Evolutionary conservation across 495 filamentous ascomycete genomes (phyloP), one percentile per base, ranked within the genome.

Genomic region (Apiosordaria backusii): DNA sequence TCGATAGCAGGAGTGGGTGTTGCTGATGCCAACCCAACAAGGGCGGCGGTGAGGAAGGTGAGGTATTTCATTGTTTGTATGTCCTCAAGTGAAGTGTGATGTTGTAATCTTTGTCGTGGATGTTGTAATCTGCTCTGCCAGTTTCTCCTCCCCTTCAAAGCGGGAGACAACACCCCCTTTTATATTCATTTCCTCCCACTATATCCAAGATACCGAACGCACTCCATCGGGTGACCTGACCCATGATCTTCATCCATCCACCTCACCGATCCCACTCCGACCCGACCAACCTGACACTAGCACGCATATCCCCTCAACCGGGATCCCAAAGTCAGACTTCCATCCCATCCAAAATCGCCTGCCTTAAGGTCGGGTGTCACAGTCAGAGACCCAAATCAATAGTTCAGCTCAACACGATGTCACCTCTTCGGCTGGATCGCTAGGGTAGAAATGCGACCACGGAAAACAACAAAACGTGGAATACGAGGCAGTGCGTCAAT

Each of bases 1-100:
- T 74, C 67, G 1, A 75, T 24, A 13, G 69, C 72, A 10, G 65
- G 40, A 62, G 68, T 64, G 1, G 70, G 50, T 45, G 60, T 21
- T 15, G 65, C 19, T 50, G 19, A 27, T 22, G 68, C 68, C 22
- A 67, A 27, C 22, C 67, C 65, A 55, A 66, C 63, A 27, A 72
- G 29, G 35, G 58, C 57, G 6, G 69, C 24, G 0, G 52, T 40
- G 57, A 72, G 55, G 23, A 60, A 4, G 66, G 29, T 4, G 13
- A 68, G 16, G 21, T 19, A 68, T 57, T 70, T 72, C 70, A 72
- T 72, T 7, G 24, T 66, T 19, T 53, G n/a, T 23, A 24, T 25
- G 53, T 50, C 0, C 29, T 61, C 29, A 15, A 26, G n/a, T 29
- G 27, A 29, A 22, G 10, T 24, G 25, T 50, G 9, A 60, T 60